Base-by-base conservation (phyloP, 257 asterid genomes). In the Orobanche coerulescens region DNA sequence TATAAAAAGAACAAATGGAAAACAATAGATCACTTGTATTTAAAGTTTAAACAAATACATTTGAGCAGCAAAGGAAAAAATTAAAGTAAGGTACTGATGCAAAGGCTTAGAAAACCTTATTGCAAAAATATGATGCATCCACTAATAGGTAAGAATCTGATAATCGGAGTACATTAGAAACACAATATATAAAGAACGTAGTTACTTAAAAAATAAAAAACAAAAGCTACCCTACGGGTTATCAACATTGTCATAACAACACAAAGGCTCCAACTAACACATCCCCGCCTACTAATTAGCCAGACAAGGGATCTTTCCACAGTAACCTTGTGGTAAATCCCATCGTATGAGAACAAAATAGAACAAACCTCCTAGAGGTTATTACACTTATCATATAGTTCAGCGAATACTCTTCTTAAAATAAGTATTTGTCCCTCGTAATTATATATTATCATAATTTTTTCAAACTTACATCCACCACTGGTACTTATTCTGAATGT, bases 131-230 rank as follows among this genome's bases (percentile, higher is more conserved):
- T n/a, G n/a, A n/a, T n/a, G n/a, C n/a, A n/a, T n/a, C 15, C 2
- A 39, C 3, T 34, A 39, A 33, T 26, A 44, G 65, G 18, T 20
- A 28, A 55, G 51, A 58, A 56, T 61, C 48, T 23, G n/a, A n/a
- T n/a, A n/a, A n/a, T n/a, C n/a, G n/a, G 54, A 66, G 31, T 66
- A 44, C 22, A 50, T 59, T 39, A 56, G 22, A 60, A 56, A 20
- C 43, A 33, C 34, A 33, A n/a, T 15, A 30, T 18, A 63, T n/a
- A n/a, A n/a, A n/a, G n/a, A n/a, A n/a, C n/a, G n/a, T n/a, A n/a
- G n/a, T n/a, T n/a, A n/a, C n/a, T n/a, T n/a, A n/a, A n/a, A n/a
- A n/a, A n/a, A n/a, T n/a, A n/a, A n/a, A n/a, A n/a, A n/a, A n/a
- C n/a, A n/a, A n/a, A n/a, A n/a, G n/a, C n/a, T n/a, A n/a, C n/a